Conservation (phyloP, 2,329 filamentous ascomycete genomes). For the Aurifilum marmelostoma region DNA sequence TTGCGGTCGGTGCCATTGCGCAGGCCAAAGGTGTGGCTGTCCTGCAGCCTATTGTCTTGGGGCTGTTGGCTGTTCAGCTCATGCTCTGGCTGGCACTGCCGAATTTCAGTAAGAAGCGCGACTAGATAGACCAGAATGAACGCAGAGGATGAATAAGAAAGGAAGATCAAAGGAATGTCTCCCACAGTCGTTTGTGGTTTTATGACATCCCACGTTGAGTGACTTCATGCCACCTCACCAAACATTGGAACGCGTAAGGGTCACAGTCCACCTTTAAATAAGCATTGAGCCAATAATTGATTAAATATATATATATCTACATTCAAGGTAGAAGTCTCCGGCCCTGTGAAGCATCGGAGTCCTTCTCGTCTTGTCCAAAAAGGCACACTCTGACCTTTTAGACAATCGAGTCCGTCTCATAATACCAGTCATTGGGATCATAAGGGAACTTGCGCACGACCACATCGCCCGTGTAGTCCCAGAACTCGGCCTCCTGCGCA, state of each 20-base stretch:
- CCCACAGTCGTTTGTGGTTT: too few species aligned
- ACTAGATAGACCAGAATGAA: constrained; percentile 32
- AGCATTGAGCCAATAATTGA: neutral
- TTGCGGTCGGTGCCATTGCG: constrained; percentile 70
- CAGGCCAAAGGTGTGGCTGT: constrained; percentile 58
- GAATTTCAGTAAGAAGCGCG: constrained; percentile 44
- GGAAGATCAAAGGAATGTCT: too few species aligned
- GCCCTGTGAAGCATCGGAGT: too few species aligned
- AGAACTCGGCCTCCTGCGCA: constrained; percentile 35
- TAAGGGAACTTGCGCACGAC: constrained; percentile 45
- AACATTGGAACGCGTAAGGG: too few species aligned
- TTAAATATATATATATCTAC: too few species aligned
- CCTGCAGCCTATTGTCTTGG: constrained; percentile 60
- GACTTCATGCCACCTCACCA: too few species aligned
- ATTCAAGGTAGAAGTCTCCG: too few species aligned
- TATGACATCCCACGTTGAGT: too few species aligned
- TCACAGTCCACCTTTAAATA: neutral
- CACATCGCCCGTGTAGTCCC: constrained; percentile 39
- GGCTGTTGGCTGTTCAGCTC: constrained; percentile 48
- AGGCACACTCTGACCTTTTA: neutral
- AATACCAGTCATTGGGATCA: constrained; percentile 41
- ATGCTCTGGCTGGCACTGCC: constrained; percentile 52
- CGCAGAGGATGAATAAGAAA: too few species aligned
- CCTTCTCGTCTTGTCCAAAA: neutral
- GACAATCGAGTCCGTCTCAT: constrained; percentile 37